phyloP scores from a whole-genome alignment of 257 asterid species.

The Primulina eburnea region DNA sequence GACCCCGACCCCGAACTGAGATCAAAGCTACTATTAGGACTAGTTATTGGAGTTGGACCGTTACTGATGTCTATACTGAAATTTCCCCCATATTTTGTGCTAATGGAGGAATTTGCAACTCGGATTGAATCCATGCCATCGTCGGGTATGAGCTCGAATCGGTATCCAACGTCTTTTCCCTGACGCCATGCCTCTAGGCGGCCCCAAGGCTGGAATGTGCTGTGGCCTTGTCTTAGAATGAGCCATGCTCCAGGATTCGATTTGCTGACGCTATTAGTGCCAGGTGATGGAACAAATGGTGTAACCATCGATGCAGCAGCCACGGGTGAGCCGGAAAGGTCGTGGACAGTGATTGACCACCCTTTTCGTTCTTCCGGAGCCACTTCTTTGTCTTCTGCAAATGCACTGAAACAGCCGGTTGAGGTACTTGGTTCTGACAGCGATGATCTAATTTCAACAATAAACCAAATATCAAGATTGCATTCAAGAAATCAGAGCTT shows the following conservation, averaged over 20 bases:
- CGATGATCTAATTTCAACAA: constrained; percentile 55
- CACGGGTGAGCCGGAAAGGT: constrained; percentile 91
- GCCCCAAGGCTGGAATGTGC: constrained; percentile 97
- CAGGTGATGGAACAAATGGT: constrained; percentile 90
- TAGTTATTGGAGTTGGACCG: constrained; percentile 70
- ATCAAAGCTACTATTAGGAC: constrained; percentile 90
- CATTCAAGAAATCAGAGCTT: not conserved
- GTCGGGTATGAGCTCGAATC: constrained; percentile 87
- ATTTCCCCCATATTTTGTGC: constrained; percentile 66
- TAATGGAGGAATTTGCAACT: constrained; percentile 55
- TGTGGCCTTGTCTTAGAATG: constrained; percentile 77
- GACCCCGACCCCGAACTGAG: constrained; percentile 49
- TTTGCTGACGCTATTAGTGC: constrained; percentile 62
- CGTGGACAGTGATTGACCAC: constrained; percentile 96
- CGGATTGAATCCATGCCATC: constrained; percentile 70
- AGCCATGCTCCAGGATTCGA: constrained; percentile 99
- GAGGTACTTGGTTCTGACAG: constrained; percentile 69
- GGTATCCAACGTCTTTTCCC: constrained; percentile 53
- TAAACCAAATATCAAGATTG: constrained; percentile 14
- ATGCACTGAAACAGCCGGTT: constrained; percentile 52
- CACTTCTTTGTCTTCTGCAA: constrained; percentile 29
- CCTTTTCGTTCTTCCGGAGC: constrained; percentile 71
- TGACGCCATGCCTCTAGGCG: constrained; percentile 95
- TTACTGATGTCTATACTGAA: constrained; percentile 68
- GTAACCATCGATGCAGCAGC: constrained; percentile 98